phyloP scores from a whole-genome alignment of 805 yeast genomes.

The Saitoella complicata region DNA sequence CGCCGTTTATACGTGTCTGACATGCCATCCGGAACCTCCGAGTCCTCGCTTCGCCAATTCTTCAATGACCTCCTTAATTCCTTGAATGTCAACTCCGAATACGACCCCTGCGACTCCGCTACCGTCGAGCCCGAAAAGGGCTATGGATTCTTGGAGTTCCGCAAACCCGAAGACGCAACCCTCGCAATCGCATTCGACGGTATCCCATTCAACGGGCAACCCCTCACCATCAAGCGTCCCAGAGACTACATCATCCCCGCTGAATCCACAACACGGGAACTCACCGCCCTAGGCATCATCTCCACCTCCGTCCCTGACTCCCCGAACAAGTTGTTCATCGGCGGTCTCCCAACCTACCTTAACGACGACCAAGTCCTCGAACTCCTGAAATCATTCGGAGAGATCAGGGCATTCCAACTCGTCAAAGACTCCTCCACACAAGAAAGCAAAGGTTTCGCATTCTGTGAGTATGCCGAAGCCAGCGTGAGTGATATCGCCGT shows the following conservation, averaged over 20 bases:
- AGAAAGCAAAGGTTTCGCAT: slow-evolving; percentile 42
- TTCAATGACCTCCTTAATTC: slow-evolving; percentile 9
- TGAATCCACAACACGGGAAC: slow-evolving; percentile 6
- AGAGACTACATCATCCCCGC: slow-evolving; percentile 27
- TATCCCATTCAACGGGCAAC: slow-evolving; percentile 18
- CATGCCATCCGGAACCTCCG: slow-evolving; percentile 7
- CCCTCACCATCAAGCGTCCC: slow-evolving; percentile 28
- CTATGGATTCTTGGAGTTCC: slow-evolving; percentile 34
- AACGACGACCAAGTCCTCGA: slow-evolving; percentile 30
- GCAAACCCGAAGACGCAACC: slow-evolving; percentile 39
- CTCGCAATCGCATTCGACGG: slow-evolving; percentile 29
- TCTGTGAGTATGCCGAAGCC: slow-evolving; percentile 29
- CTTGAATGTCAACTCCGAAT: neutral
- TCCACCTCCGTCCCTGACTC: slow-evolving; percentile 25
- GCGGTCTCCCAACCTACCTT: slow-evolving; percentile 29
- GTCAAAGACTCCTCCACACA: slow-evolving; percentile 29
- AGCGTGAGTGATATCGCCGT: slow-evolving; percentile 18
- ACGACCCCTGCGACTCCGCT: too few relatives aligned
- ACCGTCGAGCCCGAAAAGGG: slow-evolving; percentile 2
- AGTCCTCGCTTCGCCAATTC: slow-evolving; percentile 6
- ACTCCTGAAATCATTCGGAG: slow-evolving; percentile 27
- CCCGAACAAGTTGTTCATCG: slow-evolving; percentile 30
- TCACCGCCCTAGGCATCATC: slow-evolving; percentile 6
- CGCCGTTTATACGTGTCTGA: slow-evolving; percentile 11
- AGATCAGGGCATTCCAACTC: slow-evolving; percentile 27